Conservation (phyloP, 2,329 filamentous ascomycete genomes). For the Talaromyces sp. region DNA sequence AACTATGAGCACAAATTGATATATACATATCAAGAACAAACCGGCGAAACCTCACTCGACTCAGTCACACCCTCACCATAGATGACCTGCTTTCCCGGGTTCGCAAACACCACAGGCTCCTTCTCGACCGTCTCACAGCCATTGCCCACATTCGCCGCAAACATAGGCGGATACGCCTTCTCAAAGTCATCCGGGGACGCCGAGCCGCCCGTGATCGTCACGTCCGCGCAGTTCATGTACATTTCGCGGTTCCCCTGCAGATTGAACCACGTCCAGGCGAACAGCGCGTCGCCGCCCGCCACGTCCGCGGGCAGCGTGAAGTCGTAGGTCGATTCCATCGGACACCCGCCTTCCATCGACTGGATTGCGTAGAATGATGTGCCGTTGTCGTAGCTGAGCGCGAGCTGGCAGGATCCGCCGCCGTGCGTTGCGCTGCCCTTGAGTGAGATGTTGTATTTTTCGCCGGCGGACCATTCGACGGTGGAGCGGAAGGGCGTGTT, state of each 20-base stretch:
- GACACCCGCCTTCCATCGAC: constrained; percentile 55
- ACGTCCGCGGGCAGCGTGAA: constrained; percentile 64
- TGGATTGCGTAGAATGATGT: constrained; percentile 64
- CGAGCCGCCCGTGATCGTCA: constrained; percentile 49
- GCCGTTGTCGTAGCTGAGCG: constrained; percentile 68
- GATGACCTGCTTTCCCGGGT: constrained; percentile 47
- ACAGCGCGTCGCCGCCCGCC: constrained; percentile 55
- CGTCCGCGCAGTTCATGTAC: constrained; percentile 79
- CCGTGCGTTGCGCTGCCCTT: constrained; percentile 58
- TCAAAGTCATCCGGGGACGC: constrained; percentile 6
- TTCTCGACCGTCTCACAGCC: constrained; percentile 55
- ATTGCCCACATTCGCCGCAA: constrained; percentile 8
- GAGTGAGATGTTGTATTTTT: constrained; percentile 59
- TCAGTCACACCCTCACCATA: constrained; percentile 3
- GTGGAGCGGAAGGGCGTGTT: constrained; percentile 48
- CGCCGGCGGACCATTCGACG: constrained; percentile 60
- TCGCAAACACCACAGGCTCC: constrained; percentile 58
- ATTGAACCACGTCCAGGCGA: constrained; percentile 78
- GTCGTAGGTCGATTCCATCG: constrained; percentile 50
- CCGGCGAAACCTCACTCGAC: not conserved
- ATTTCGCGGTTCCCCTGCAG: constrained; percentile 71
- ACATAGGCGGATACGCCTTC: constrained; percentile 5
- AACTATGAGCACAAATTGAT: not conserved
- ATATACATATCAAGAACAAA: constrained; percentile 3
- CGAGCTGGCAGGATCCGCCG: constrained; percentile 72